Evolutionary conservation across 441 rosid species (phyloP).

Genomic region (Metrosideros polymorpha): DNA sequence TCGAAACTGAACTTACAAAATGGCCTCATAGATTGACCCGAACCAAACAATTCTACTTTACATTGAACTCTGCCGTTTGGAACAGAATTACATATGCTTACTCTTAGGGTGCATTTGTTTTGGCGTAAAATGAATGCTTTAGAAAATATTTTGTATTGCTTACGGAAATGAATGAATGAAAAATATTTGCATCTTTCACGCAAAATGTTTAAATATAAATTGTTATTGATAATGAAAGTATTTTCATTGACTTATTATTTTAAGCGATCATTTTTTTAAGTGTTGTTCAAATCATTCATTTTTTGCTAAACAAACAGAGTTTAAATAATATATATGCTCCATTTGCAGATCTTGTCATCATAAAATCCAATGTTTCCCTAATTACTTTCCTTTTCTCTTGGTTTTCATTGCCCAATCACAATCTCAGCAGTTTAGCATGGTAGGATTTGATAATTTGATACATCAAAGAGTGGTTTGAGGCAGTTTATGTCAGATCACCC

Average conservation of each 20-base stretch:
- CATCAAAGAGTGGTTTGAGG: not conserved
- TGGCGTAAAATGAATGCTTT: not conserved
- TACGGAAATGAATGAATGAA: too few species aligned
- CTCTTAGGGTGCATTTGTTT: not conserved
- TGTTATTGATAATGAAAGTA: not conserved
- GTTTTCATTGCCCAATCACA: not conserved
- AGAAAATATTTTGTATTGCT: too few species aligned
- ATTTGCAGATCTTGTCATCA: not conserved
- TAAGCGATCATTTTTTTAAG: not conserved
- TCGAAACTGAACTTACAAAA: not conserved
- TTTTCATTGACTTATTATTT: not conserved
- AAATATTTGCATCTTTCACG: too few species aligned
- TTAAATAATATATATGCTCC: not conserved
- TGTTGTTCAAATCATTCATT: not conserved
- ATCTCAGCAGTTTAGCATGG: not conserved
- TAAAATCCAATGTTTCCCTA: not conserved
- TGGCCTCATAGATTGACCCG: not conserved
- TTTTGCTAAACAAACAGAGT: not conserved
- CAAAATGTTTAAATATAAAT: not conserved
- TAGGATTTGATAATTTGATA: not conserved
- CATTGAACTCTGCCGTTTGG: not conserved
- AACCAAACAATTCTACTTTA: not conserved
- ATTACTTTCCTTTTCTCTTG: not conserved
- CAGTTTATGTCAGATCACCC: not conserved
- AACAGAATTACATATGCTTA: not conserved